Evolutionary conservation across 2,329 filamentous ascomycete genomes (phyloP), one percentile per base, ranked within the genome.

Genomic region (Colletotrichum sp.): DNA sequence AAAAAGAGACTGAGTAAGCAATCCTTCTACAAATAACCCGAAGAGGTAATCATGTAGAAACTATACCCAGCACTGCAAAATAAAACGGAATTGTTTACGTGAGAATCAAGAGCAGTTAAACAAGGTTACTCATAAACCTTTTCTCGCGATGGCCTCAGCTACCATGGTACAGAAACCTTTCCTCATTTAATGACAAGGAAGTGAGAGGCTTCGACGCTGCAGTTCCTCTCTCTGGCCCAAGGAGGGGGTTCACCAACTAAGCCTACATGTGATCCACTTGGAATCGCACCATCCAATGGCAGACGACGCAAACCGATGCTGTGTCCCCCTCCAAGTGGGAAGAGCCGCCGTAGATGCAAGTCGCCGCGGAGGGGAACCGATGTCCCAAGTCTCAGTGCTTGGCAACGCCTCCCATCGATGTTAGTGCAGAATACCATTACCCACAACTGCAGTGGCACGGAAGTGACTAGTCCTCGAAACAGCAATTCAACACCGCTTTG

Each of bases 211-310:
- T 52, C 48, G 34, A 70, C 34, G 10, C 18, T 28, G 34, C 62
- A 24, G 38, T 68, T 18, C 5, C 21, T 60, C 52, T 43, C 61
- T 21, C 55, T 52, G 34, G 43, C 24, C 67, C 26, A 16, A 32
- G 62, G 36, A 18, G n/a, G 52, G 70, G 60, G 18, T 43, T 52
- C 18, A 52, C 10, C 30, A 34, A 21, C 64, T 32, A 69, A 34
- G 52, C 64, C 24, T 71, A 70, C 73, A 65, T 48, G 62, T 56
- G 70, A 60, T 76, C 73, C 70, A 73, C 73, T 48, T 16, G 21
- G 28, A 60, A 32, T 64, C 64, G 52, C 73, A n/a, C 10, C 43
- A 13, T 36, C 72, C 73, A 76, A 76, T 76, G 18, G 64, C 70
- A 24, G 60, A 60, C 12, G 34, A 48, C n/a, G 43, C 60, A 36